Evolutionary conservation across 2,329 filamentous ascomycete species (phyloP).

Genomic region (Purpureocillium lavendulum): DNA sequence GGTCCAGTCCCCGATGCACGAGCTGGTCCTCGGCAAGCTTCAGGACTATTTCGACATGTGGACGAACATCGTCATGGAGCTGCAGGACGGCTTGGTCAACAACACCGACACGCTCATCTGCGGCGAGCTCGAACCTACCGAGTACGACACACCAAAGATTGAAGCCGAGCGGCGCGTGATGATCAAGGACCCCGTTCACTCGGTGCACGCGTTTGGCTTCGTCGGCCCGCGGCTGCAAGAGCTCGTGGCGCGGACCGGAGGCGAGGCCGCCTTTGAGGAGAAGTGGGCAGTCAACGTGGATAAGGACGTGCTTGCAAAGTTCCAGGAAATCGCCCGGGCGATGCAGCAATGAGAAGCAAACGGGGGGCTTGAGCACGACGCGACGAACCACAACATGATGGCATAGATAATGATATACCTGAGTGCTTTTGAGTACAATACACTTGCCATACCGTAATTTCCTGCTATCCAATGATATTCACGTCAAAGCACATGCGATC

Average conservation of each 20-base stretch:
- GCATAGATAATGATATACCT: slow-evolving; percentile 1
- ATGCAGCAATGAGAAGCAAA: neutral
- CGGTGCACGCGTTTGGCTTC: slow-evolving; percentile 54
- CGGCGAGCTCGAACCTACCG: slow-evolving; percentile 29
- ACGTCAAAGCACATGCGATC: no score
- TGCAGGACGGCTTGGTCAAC: slow-evolving; percentile 51
- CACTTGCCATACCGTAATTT: no score
- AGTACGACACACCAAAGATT: slow-evolving; percentile 50
- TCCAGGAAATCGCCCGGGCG: slow-evolving; percentile 28
- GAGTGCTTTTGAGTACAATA: neutral
- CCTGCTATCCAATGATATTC: no score
- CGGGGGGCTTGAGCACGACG: neutral
- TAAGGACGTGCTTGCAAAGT: slow-evolving; percentile 59
- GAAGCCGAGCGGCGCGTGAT: slow-evolving; percentile 43
- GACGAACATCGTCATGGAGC: slow-evolving; percentile 60
- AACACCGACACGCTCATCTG: slow-evolving; percentile 45
- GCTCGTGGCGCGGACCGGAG: slow-evolving; percentile 52
- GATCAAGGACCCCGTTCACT: slow-evolving; percentile 58
- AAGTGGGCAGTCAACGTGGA: slow-evolving; percentile 70
- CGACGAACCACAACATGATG: slow-evolving; percentile 1
- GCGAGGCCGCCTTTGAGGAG: slow-evolving; percentile 56
- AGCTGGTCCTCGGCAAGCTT: slow-evolving; percentile 50
- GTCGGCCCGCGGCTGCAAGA: slow-evolving; percentile 53
- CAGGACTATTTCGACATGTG: slow-evolving; percentile 71
- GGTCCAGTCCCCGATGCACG: slow-evolving; percentile 46